These are phyloP conservation scores for Quercus tomentella DNA, from an alignment of 331 rosid species.

Conservation along the genomic window DNA sequence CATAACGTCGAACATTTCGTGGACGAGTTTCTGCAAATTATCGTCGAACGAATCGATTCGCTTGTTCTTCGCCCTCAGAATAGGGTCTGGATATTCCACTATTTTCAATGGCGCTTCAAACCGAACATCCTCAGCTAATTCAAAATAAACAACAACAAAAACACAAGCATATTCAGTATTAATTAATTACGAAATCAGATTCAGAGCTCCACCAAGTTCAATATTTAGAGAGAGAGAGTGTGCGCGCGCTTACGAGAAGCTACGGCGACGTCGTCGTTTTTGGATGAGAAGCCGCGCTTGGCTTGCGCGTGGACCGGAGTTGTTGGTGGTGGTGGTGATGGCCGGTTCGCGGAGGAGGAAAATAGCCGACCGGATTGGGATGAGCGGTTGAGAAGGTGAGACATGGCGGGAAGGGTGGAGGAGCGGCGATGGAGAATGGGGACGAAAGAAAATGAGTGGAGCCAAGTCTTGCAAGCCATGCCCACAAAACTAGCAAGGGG, in stretches of 20 bases:
- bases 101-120: slow-evolving; percentile 63
- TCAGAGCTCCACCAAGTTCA: not conserved
- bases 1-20: slow-evolving; percentile 90
- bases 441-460: slow-evolving; percentile 21
- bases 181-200: not conserved
- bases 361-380: slow-evolving; percentile 16
- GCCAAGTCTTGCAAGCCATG: slow-evolving; percentile 45
- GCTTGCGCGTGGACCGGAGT: slow-evolving; percentile 42
- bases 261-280: slow-evolving; percentile 36
- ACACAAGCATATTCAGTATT: no score
- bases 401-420: slow-evolving; percentile 27
- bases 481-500: not conserved
- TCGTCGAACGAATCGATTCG: slow-evolving; percentile 62
- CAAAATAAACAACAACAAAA: not conserved
- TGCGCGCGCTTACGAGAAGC: slow-evolving; percentile 52
- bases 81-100: slow-evolving; percentile 75
- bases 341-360: slow-evolving; percentile 12
- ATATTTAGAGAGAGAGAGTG: not conserved
- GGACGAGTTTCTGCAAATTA: slow-evolving; percentile 61
- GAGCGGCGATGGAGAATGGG: slow-evolving; percentile 19
- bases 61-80: slow-evolving; percentile 70
- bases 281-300: slow-evolving; percentile 40
- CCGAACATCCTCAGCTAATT: slow-evolving; percentile 55
- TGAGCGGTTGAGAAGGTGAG: slow-evolving; percentile 15
- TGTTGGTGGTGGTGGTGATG: slow-evolving; percentile 3